Evolutionary conservation across 768 basidiomycete species (phyloP), one percentile per base, ranked within the genome.

Genomic region (Collybia sp.): DNA sequence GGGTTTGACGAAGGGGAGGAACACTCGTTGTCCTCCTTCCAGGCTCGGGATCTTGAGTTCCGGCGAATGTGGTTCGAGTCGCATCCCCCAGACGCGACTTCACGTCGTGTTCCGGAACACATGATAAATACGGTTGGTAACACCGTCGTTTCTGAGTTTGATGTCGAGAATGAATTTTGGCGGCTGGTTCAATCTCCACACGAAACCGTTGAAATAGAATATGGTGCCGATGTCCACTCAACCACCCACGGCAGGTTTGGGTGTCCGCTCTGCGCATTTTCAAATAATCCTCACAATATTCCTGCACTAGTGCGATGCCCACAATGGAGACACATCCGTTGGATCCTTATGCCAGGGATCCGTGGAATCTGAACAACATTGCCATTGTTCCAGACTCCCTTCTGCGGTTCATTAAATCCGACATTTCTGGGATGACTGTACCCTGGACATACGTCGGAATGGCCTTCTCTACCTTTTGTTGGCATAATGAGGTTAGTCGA

Each of bases 401-500:
- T 10, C 77, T 99, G 30, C 88, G 96, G 11, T 99, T 85, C 65
- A 96, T 99, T 70, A 96, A 97, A 67, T 94, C 93, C 3, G 94
- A 98, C 63, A 96, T 99, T 45, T 97, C 94, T 44, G 96, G 96
- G 12, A 99, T 99, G 95, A 98, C 95, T 1, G 92, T 97, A 9
- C 94, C 94, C 10, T 97, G 93, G 94, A 96, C 91, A 32, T 99
- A 99, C 63, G 92, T 98, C 50, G 96, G 96, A 40, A 98, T 98
- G 95, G 76, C 93, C 13, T 99, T 99, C 63, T 95, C 94, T 12
- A 95, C 96, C 2, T 99, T 99, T 66, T 98, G 95, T 62, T 99
- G 96, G 96, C 96, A 99, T 68, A 99, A 99, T 59, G 94, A 93
- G 80, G 89, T 88, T 56, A 46, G 71, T 58, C 51, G 10, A 19